A percentile compares a stretch with the other conserved stretches of the same genome.
phyloP scores from a whole-genome alignment of 108 stramenopile species.

The Nannochloropsis gaditana region DNA sequence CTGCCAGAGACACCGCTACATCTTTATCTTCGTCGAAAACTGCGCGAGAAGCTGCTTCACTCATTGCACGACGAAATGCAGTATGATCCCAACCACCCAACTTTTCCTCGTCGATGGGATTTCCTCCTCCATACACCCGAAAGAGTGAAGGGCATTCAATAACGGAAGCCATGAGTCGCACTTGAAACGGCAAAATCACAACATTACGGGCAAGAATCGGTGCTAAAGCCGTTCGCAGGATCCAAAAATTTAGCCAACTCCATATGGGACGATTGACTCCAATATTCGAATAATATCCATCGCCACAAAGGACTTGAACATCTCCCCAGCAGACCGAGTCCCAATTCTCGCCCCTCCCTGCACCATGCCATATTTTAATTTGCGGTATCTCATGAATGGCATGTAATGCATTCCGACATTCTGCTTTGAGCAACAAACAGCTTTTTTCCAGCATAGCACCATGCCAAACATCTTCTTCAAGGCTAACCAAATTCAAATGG shows the following conservation, averaged over 20 bases:
- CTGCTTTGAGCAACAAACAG: not conserved
- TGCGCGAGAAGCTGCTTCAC: not conserved
- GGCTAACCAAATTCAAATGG: not conserved
- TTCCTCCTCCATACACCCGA: constrained; percentile 1
- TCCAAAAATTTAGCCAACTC: constrained; percentile 2
- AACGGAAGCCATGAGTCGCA: not conserved
- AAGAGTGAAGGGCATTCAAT: constrained; percentile 8
- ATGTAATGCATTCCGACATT: too few relatives aligned
- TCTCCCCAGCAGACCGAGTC: not conserved
- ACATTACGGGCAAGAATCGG: not conserved
- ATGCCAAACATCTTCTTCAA: not conserved
- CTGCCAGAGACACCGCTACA: not conserved
- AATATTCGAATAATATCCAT: not conserved
- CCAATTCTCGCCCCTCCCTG: not conserved
- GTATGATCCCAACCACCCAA: constrained; percentile 8
- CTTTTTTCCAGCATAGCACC: not conserved
- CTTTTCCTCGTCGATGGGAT: not conserved
- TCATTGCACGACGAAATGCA: constrained; percentile 13
- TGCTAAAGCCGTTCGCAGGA: constrained; percentile 5
- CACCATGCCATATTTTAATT: not conserved
- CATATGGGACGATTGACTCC: not conserved
- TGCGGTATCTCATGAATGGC: not conserved
- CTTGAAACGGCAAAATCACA: not conserved
- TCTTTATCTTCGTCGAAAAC: not conserved
- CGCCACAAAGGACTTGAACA: not conserved